A percentile compares a stretch with the other conserved stretches of the same genome.
phyloP scores from a whole-genome alignment of 768 basidiomycete species.

The Tylopilus sp. region DNA sequence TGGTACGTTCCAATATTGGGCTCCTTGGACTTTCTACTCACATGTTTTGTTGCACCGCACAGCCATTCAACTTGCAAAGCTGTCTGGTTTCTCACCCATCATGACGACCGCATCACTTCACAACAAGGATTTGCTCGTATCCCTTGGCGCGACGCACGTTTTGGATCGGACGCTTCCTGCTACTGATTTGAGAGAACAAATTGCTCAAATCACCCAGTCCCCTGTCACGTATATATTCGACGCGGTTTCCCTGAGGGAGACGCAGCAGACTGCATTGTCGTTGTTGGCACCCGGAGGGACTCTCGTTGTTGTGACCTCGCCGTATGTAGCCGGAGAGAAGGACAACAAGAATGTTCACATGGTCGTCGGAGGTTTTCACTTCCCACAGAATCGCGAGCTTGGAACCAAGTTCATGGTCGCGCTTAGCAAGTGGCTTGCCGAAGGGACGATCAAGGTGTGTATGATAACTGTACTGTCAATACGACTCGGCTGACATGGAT shows the following conservation, averaged over 20 bases:
- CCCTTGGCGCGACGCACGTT: constrained; percentile 37
- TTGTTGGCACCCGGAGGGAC: constrained; percentile 30
- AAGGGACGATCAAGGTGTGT: constrained; percentile 17
- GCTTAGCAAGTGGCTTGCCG: constrained; percentile 16
- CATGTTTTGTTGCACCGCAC: background rate
- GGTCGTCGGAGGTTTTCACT: constrained; percentile 4
- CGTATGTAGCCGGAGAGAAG: background rate
- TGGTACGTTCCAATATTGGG: constrained; percentile 15
- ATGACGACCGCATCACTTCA: constrained; percentile 37
- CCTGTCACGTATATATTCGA: constrained; percentile 23
- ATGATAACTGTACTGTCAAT: background rate
- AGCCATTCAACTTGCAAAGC: constrained; percentile 33
- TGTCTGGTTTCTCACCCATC: constrained; percentile 36
- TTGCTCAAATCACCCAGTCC: constrained; percentile 2
- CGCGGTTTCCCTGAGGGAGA: constrained; percentile 31
- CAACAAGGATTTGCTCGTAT: constrained; percentile 28
- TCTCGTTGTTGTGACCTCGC: constrained; percentile 13
- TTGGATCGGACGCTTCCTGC: constrained; percentile 29
- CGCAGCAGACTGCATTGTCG: constrained; percentile 30
- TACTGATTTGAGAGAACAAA: background rate
- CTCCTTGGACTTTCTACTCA: background rate
- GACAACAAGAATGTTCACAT: background rate
- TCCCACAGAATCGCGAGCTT: constrained; percentile 6
- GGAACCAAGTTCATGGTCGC: constrained; percentile 7
- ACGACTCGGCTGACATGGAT: background rate